Base-by-base conservation (phyloP, 805 yeast species). In the Candida ortonii region DNA sequence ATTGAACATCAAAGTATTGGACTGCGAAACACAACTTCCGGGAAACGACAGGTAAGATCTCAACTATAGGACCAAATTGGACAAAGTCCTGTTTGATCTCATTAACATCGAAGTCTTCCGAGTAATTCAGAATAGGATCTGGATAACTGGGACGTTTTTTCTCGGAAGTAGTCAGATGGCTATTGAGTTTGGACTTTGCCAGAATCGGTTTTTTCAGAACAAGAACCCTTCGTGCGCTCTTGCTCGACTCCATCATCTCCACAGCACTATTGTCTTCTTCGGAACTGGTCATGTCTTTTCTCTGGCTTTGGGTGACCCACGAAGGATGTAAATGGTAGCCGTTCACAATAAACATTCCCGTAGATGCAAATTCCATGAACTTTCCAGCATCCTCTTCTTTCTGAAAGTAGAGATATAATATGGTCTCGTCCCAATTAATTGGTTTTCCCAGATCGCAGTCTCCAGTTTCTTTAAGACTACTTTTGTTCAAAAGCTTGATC, bases 21-120 rank as follows among this genome's bases (percentile, higher is more conserved):
- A 84, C 59, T 8, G 80, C 67, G 44, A 84, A 65, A 38, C 86
- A 71, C 18, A 82, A 52, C 47, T 73, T 80, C 34, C 78, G 65
- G 2, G 88, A 80, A 4, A 84, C 65, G n/a, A 82, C 71, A 3
- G 93, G 84, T 1, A 73, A 59, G 2, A 82, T 59, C 24, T 80
- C 86, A 10, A 79, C 57, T 3, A 84, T 67, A 2, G 66, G 65
- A 0, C 93, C 94, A 58, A 68, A 80, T 14, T 46, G 49, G 5
- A 52, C 55, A 45, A 84, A 79, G 47, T 81, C 86, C 17, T 50
- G 36, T 23, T 53, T 59, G 3, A 80, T 57, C 11, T 61, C 67
- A 3, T 53, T 59, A 4, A 76, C 44, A 36, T 76, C 65, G 31
- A 83, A 64, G 3, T 64, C 68, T 0, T 70, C 65, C 22, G 67